Base-by-base conservation (phyloP, 2,329 filamentous ascomycete genomes). In the Pyricularia sp. region DNA sequence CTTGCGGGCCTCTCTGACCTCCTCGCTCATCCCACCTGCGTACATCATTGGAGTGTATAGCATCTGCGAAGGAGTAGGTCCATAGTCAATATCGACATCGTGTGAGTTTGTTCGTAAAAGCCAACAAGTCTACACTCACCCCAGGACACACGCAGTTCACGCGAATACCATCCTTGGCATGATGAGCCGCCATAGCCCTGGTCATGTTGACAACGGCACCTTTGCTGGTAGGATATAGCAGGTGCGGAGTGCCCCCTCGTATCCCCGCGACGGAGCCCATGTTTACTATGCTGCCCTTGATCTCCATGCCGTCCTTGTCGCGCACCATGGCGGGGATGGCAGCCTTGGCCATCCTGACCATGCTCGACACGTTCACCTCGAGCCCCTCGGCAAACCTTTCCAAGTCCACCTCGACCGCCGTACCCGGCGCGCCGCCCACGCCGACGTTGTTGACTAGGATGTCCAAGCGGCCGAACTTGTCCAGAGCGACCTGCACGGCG, bases 381-480 rank as follows among this genome's bases (percentile, higher is more conserved):
- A 89, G 77, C 0, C 81, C 79, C 63, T 77, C 78, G 0, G 80
- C 76, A 84, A 84, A 89, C 12, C 78, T 76, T 0, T 72, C 78
- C 77, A 86, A 81, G 69, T 88, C 83, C 0, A 88, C 81, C 0
- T 85, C 81, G 1, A 84, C 77, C 0, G 85, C 85, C 1, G 82
- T 86, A 0, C 87, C 87, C 1, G 74, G 65, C 0, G 84, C 80
- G 0, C 87, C 87, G 4, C 78, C 78, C 24, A 88, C 75, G 0
- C 87, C 87, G 1, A 89, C 86, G 65, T 84, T 85, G 70, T 88
- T 88, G 44, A 88, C 76, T 0, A 89, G 74, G 57, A 88, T 84
- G 69, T 88, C 84, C 1, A 89, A 68, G 1, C 82, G 75, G 0
- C 84, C 84, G 67, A 82, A 88, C 1, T 72, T 69, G 2, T 75